Conservation (phyloP, 2,329 filamentous ascomycete species). For the Epichloe sibirici region DNA sequence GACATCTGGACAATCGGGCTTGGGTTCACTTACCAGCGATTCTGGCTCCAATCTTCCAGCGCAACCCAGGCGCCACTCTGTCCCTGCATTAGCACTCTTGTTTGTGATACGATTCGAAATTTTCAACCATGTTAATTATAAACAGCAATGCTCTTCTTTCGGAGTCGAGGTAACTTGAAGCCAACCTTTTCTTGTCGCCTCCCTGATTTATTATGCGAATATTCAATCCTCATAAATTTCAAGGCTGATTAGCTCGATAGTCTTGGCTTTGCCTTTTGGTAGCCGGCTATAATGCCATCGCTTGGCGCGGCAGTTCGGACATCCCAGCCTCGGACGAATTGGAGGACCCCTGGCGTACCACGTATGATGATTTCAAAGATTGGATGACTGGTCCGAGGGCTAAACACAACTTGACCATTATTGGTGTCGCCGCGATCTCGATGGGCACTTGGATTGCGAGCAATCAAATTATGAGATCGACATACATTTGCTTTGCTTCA, state of each 20-base stretch:
- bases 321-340: slow-evolving; percentile 20
- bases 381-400: slow-evolving; percentile 34
- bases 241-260: slow-evolving; percentile 15
- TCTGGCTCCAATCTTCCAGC: slow-evolving; percentile 26
- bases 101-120: slow-evolving; percentile 36
- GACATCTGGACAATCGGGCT: slow-evolving; percentile 9
- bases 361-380: slow-evolving; percentile 33
- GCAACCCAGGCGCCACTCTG: slow-evolving; percentile 33
- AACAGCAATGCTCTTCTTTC: slow-evolving; percentile 37
- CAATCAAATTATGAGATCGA: slow-evolving; percentile 30
- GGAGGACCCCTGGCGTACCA: slow-evolving; percentile 36
- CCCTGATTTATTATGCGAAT: background rate
- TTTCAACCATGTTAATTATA: slow-evolving; percentile 31
- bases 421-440: slow-evolving; percentile 27
- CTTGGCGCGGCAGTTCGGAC: slow-evolving; percentile 19
- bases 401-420: slow-evolving; percentile 22
- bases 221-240: background rate
- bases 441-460: slow-evolving; percentile 30
- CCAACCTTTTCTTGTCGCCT: background rate
- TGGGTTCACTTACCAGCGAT: slow-evolving; percentile 20
- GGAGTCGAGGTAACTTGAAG: slow-evolving; percentile 32
- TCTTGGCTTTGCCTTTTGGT: slow-evolving; percentile 35
- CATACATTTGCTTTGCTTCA: slow-evolving; percentile 36
- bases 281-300: slow-evolving; percentile 32
- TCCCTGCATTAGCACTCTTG: slow-evolving; percentile 30